Evolutionary conservation across 306 rosid species (phyloP), one percentile per base, ranked within the genome.

Genomic region (Medicago arabica): DNA sequence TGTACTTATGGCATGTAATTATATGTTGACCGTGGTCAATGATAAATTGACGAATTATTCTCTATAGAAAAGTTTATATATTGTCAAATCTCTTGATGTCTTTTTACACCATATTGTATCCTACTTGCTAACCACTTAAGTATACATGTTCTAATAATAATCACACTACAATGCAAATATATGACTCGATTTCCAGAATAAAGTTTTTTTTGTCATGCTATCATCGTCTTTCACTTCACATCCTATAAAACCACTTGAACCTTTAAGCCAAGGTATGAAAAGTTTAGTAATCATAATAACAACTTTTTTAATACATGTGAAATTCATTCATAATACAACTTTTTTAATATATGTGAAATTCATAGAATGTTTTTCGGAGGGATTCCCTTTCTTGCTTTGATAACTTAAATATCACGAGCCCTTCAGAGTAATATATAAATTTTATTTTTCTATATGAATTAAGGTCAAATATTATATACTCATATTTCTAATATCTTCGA

Each of bases 1-100:
- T 67, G 61, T 73, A 80, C 11, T 12, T 23, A 36, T 3, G 79
- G 15, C 54, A 40, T 71, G 85, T 65, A 82, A 82, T 67, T 72
- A 60, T 60, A 36, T 60, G 31, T 31, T 28, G 17, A 14, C 40
- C 12, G 12, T 14, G 4, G 67, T 28, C 67, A 60, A 28, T 15
- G 19, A 14, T 17, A 58, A 23, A 23, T 58, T 7, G 9, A 58
- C 64, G 25, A 9, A 55, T 25, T 18, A 19, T 55, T 18, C 19
- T 55, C 7, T 19, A 28, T 19, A 55, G 15, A 58, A 58, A 58
- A 28, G n/a, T 23, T 51, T 51, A 51, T 12, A 58, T 5, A 12
- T 11, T 58, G 64, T 23, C 9, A n/a, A 12, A 1, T 58, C 15
- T 21, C 11, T 12, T 12, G 4, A 55, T 58, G 38, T 23, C 7